These are phyloP conservation scores for Phytophthora pseudosyringae DNA, from an alignment of 352 stramenopile genomes.

Conservation along the genomic window DNA sequence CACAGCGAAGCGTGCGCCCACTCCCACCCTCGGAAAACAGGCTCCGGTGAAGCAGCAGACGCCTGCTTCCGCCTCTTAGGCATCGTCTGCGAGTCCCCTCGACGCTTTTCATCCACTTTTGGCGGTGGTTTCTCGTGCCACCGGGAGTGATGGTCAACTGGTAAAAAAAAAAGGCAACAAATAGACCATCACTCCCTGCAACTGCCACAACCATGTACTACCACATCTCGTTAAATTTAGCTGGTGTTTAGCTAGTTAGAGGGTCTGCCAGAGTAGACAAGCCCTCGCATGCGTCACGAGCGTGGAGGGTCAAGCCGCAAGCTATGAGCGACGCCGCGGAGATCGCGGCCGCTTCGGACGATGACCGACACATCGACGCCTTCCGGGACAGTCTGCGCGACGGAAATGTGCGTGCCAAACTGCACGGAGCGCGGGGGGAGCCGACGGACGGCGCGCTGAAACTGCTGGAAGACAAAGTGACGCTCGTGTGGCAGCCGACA, in stretches of 20 bases:
- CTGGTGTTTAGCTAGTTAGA: background rate
- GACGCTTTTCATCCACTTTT: slow-evolving; percentile 26
- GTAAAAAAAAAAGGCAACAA: slow-evolving; percentile 28
- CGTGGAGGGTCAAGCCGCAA: background rate
- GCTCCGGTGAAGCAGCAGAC: background rate
- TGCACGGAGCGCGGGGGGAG: slow-evolving; percentile 58
- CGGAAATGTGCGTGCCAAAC: slow-evolving; percentile 47
- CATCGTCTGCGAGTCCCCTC: slow-evolving; percentile 23
- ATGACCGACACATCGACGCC: slow-evolving; percentile 30
- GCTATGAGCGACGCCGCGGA: slow-evolving; percentile 21
- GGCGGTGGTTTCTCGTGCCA: slow-evolving; percentile 23
- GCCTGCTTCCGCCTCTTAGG: slow-evolving; percentile 34
- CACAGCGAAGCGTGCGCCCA: slow-evolving; percentile 46
- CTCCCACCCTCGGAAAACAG: slow-evolving; percentile 37
- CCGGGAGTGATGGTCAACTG: background rate
- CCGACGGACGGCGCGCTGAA: slow-evolving; percentile 60
- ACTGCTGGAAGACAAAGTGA: slow-evolving; percentile 70
- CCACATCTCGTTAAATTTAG: slow-evolving; percentile 22
- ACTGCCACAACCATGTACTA: background rate
- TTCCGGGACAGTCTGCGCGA: slow-evolving; percentile 79
- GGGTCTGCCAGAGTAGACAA: background rate
- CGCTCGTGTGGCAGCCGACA: slow-evolving; percentile 60
- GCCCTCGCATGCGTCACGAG: slow-evolving; percentile 21
- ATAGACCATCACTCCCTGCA: slow-evolving; percentile 21
- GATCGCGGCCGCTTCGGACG: slow-evolving; percentile 13